phyloP scores from a whole-genome alignment of 2,329 filamentous ascomycete genomes.

The Cladosporium sp. region DNA sequence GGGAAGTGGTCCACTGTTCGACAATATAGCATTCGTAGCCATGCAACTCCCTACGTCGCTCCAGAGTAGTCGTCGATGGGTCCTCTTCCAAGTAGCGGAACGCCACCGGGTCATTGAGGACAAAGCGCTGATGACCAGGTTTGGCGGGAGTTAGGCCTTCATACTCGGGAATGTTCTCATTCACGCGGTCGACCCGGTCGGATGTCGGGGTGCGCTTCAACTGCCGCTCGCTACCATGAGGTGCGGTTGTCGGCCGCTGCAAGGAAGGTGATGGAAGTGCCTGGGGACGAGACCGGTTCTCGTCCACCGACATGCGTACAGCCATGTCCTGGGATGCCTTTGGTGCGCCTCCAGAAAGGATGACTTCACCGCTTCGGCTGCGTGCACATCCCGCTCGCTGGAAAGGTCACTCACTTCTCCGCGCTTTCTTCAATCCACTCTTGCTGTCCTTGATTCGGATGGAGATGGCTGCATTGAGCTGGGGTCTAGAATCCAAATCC shows the following conservation, averaged over 20 bases:
- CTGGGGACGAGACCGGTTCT: slow-evolving; percentile 13
- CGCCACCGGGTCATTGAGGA: slow-evolving; percentile 63
- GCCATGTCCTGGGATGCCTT: slow-evolving; percentile 13
- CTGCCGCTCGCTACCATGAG: slow-evolving; percentile 12
- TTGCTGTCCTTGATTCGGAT: not conserved
- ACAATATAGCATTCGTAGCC: slow-evolving; percentile 94
- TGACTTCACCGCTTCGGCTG: not conserved
- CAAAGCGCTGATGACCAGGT: slow-evolving; percentile 52
- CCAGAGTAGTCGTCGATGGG: slow-evolving; percentile 66
- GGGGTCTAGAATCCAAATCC: not conserved
- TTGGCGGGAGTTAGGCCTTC: slow-evolving; percentile 16
- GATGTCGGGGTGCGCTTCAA: slow-evolving; percentile 4
- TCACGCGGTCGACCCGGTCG: not conserved
- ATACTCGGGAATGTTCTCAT: slow-evolving; percentile 20
- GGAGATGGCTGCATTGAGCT: not conserved
- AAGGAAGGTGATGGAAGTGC: slow-evolving; percentile 7
- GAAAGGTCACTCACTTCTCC: not conserved
- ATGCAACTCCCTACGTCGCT: slow-evolving; percentile 63
- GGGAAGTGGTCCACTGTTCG: slow-evolving; percentile 96
- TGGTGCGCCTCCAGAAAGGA: not conserved
- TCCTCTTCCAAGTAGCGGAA: slow-evolving; percentile 83
- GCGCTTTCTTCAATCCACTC: not conserved
- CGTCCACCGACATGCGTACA: slow-evolving; percentile 15
- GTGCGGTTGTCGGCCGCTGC: slow-evolving; percentile 18
- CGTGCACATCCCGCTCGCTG: not conserved